These are phyloP conservation scores for Paspalum vaginatum DNA, from an alignment of 176 grass and related monocot species.

Conservation along the genomic window DNA sequence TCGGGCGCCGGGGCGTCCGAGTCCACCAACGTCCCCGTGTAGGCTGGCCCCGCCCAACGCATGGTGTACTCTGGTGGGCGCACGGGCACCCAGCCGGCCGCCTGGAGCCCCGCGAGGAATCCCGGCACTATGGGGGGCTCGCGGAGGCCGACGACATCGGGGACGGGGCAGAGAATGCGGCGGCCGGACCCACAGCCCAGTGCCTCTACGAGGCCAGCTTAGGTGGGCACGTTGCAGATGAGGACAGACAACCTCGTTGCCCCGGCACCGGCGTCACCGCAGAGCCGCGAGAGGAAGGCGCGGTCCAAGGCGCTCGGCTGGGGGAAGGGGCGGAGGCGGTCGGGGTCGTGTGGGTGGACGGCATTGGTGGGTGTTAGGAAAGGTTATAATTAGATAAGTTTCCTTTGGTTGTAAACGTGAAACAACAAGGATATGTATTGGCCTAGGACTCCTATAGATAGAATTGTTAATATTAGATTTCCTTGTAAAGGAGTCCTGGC, in stretches of 20 bases:
- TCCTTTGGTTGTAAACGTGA: too few species aligned
- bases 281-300: constrained; percentile 58
- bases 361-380: too few species aligned
- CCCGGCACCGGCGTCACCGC: constrained; percentile 21
- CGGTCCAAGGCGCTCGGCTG: constrained; percentile 51
- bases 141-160: constrained; percentile 55
- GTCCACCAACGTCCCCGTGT: constrained; percentile 42
- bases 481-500: too few species aligned
- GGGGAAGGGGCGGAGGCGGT: constrained; percentile 60
- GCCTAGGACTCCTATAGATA: too few species aligned
- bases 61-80: constrained; percentile 70
- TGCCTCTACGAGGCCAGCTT: constrained; percentile 53
- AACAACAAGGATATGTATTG: too few species aligned
- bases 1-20: constrained; percentile 42
- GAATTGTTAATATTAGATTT: too few species aligned
- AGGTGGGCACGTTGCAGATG: constrained; percentile 59
- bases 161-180: constrained; percentile 74
- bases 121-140: constrained; percentile 69
- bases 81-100: constrained; percentile 57
- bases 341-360: constrained; percentile 48
- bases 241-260: constrained; percentile 41
- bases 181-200: constrained; percentile 57
- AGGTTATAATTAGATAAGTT: too few species aligned
- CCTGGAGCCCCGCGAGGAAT: constrained; percentile 57
- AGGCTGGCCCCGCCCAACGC: constrained; percentile 62